phyloP scores from a whole-genome alignment of 768 basidiomycete species.

The Megacollybia marginata region DNA sequence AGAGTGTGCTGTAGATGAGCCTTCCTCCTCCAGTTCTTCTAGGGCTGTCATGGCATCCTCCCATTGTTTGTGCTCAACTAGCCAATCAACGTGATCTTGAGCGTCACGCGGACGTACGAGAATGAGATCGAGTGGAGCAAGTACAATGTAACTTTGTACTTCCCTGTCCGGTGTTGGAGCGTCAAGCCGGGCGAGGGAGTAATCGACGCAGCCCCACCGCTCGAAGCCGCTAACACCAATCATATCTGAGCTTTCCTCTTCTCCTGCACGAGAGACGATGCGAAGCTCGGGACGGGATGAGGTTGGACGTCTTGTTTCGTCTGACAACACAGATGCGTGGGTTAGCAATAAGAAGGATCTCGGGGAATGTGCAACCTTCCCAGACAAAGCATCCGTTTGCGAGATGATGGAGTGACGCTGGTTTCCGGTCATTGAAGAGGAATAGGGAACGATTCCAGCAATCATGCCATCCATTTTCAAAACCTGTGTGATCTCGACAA shows the following conservation, averaged over 20 bases:
- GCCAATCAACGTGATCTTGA: constrained; percentile 87
- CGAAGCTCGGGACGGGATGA: constrained; percentile 93
- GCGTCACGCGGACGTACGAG: constrained; percentile 83
- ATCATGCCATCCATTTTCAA: constrained; percentile 96
- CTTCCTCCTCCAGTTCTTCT: constrained; percentile 51
- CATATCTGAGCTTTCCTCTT: constrained; percentile 82
- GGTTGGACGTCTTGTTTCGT: constrained; percentile 71
- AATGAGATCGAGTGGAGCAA: constrained; percentile 83
- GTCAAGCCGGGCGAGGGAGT: constrained; percentile 52
- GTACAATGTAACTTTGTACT: constrained; percentile 64
- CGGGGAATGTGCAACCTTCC: constrained; percentile 44
- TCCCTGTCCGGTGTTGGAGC: constrained; percentile 9
- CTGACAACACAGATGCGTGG: constrained; percentile 17
- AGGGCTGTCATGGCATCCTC: constrained; percentile 84
- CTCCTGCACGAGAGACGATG: constrained; percentile 82
- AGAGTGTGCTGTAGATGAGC: constrained; percentile 35
- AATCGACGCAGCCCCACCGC: constrained; percentile 89
- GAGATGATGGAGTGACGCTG: constrained; percentile 3
- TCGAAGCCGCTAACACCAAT: constrained; percentile 74
- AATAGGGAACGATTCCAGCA: constrained; percentile 81
- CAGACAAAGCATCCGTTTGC: constrained; percentile 23
- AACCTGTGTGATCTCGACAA: constrained; percentile 85
- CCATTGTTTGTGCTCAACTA: constrained; percentile 78
- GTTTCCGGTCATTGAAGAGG: constrained; percentile 25
- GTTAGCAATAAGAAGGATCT: constrained; percentile 55